Evolutionary conservation across 352 stramenopile species (phyloP).

Genomic region (Phytophthora meadii): DNA sequence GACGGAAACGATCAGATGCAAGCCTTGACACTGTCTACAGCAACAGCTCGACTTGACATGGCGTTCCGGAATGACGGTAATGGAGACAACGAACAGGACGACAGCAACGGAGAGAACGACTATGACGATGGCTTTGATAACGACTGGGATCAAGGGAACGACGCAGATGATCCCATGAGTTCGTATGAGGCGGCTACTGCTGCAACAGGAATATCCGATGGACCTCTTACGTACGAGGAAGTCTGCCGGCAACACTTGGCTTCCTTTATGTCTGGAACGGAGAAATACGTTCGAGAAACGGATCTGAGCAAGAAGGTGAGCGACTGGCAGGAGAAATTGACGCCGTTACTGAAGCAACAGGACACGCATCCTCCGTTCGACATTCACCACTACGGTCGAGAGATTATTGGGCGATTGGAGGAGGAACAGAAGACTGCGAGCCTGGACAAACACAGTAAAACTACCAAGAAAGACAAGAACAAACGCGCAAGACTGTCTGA

Average conservation of each 20-base stretch:
- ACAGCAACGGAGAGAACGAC: slow-evolving; percentile 44
- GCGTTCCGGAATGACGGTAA: slow-evolving; percentile 41
- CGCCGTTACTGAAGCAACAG: slow-evolving; percentile 75
- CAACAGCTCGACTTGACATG: slow-evolving; percentile 50
- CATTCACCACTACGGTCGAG: slow-evolving; percentile 72
- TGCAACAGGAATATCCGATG: slow-evolving; percentile 14
- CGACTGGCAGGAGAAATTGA: slow-evolving; percentile 82
- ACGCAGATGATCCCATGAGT: slow-evolving; percentile 33
- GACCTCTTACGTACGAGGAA: slow-evolving; percentile 67
- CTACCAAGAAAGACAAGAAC: slow-evolving; percentile 29
- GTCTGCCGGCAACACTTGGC: slow-evolving; percentile 80
- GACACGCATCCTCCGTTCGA: slow-evolving; percentile 73
- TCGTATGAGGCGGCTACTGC: slow-evolving; percentile 20
- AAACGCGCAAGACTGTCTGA: slow-evolving; percentile 31
- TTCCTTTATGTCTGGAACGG: slow-evolving; percentile 82
- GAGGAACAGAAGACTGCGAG: slow-evolving; percentile 37
- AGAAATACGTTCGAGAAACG: slow-evolving; percentile 82
- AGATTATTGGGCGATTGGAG: slow-evolving; percentile 65
- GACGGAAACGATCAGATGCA: slow-evolving; percentile 47
- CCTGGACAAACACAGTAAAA: slow-evolving; percentile 36
- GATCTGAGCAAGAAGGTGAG: slow-evolving; percentile 71
- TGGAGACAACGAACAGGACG: slow-evolving; percentile 33
- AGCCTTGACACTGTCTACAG: slow-evolving; percentile 43
- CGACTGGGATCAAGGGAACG: slow-evolving; percentile 37
- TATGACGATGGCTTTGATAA: slow-evolving; percentile 40